Conservation (phyloP, 1,284 basidiomycete species). For the Sparassis latifolia region DNA sequence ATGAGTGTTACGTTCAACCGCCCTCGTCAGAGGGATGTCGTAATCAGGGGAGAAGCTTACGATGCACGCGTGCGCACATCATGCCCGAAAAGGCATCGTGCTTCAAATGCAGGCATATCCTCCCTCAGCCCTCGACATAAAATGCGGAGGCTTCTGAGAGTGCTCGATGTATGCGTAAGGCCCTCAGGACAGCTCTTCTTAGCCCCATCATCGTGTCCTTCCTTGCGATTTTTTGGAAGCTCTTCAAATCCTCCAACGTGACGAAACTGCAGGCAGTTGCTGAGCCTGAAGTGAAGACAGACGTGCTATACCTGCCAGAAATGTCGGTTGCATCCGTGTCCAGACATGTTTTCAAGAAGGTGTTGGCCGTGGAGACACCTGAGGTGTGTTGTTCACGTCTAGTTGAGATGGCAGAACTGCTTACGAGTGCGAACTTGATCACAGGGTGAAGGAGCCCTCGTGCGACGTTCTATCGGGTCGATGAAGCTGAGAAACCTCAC, state of each 20-base stretch:
- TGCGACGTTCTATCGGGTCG: conserved; percentile 87
- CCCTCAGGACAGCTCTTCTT: conserved; percentile 2
- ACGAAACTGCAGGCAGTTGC: neutral
- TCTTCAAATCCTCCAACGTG: neutral
- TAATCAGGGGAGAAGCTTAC: too few species aligned
- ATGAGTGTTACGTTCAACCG: too few species aligned
- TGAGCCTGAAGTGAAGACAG: neutral
- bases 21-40: too few species aligned
- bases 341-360: conserved; percentile 67
- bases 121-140: conserved; percentile 1
- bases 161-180: conserved; percentile 19
- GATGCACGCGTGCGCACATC: conserved; percentile 12
- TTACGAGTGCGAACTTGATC: neutral
- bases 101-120: conserved; percentile 5
- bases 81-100: conserved; percentile 14
- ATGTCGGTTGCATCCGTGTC: conserved; percentile 38
- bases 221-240: conserved; percentile 1
- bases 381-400: conserved; percentile 45
- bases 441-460: conserved; percentile 80
- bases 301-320: conserved; percentile 1
- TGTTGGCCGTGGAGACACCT: conserved; percentile 73
- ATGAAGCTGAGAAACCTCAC: conserved; percentile 72
- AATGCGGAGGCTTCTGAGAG: conserved; percentile 8
- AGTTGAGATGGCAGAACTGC: neutral
- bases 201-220: conserved; percentile 5